Evolutionary conservation across 2,329 filamentous ascomycete genomes (phyloP), one percentile per base, ranked within the genome.

Genomic region (Aureobasidium sp.): DNA sequence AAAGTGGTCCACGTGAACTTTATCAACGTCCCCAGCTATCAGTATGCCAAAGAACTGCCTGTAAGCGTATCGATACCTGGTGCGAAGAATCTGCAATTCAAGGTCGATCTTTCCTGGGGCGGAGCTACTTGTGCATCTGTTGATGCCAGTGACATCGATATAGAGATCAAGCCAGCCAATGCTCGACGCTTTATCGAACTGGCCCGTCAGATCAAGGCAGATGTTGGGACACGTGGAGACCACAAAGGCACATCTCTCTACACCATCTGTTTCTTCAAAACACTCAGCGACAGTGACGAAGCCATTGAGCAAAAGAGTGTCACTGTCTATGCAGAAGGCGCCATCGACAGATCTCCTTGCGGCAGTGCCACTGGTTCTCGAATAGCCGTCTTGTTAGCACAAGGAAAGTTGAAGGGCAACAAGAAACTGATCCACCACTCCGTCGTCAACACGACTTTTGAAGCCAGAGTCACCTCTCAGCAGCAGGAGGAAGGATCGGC

Each of bases 281-380:
- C 59, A 13, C 29, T 57, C 25, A 39, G 29, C 44, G 49, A 61
- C 4, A 57, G 5, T 13, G 29, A 34, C 10, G 8, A 49, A 16
- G 32, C 59, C 3, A 62, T 64, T 9, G 42, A 21, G 2, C 64
- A 65, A 16, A 54, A 45, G 27, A 64, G 64, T 27, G 60, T 65
- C 16, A 51, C 62, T 21, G 62, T 66, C 2, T 62, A 79, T 63
- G 77, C 76, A 0, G 74, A 78, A 32, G 73, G 76, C 58, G 75
- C 80, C 63, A 74, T 81, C 45, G 79, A 83, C 66, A 73, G 78
- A 25, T 73, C 69, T 6, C 72, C 72, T 1, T 74, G 71, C n/a
- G 70, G 73, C 0, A 69, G 67, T 42, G 70, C 68, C 2, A 69
- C 71, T 14, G 67, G 68, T 25, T 71, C 72, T 14, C 62, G 71